Percentiles rank a stretch among this genome's conserved stretches.
These are phyloP conservation scores for Cladosporium sp. DNA, from an alignment of 2,329 filamentous ascomycete genomes.

Conservation along the genomic window DNA sequence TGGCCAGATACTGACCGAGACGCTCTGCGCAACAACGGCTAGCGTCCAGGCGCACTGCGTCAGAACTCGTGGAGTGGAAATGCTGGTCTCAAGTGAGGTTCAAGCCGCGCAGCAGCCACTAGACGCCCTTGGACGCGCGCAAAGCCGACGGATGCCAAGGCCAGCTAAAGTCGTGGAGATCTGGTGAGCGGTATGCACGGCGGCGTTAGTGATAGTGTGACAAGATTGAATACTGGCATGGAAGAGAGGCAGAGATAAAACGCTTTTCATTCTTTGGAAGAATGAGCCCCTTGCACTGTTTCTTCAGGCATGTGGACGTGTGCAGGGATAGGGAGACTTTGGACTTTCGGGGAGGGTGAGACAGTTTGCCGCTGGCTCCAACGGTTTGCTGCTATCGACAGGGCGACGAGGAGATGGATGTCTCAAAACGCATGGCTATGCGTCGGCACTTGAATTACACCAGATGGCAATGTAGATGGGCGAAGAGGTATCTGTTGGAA, in stretches of 20 bases:
- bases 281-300: conserved; percentile 1
- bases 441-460: background rate
- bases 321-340: conserved; percentile 13
- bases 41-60: conserved; percentile 9
- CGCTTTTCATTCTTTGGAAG: background rate
- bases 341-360: conserved; percentile 3
- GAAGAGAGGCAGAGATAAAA: background rate
- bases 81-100: conserved; percentile 14
- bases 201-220: background rate
- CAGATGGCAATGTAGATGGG: too few relatives aligned
- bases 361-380: conserved; percentile 8
- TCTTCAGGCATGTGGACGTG: conserved; percentile 5
- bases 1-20: background rate
- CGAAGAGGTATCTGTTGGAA: too few relatives aligned
- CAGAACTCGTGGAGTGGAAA: conserved; percentile 9
- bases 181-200: background rate
- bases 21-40: conserved; percentile 10
- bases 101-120: conserved; percentile 5
- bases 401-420: conserved; percentile 8
- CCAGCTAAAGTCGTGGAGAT: conserved; percentile 4
- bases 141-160: conserved; percentile 9
- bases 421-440: conserved; percentile 2
- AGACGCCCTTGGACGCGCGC: conserved; percentile 7
- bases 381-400: conserved; percentile 9
- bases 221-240: background rate